Percentiles rank a stretch among this genome's conserved stretches.
These are phyloP conservation scores for Ceratocystiopsis sp. DNA, from an alignment of 2,329 filamentous ascomycete species.

Conservation along the genomic window DNA sequence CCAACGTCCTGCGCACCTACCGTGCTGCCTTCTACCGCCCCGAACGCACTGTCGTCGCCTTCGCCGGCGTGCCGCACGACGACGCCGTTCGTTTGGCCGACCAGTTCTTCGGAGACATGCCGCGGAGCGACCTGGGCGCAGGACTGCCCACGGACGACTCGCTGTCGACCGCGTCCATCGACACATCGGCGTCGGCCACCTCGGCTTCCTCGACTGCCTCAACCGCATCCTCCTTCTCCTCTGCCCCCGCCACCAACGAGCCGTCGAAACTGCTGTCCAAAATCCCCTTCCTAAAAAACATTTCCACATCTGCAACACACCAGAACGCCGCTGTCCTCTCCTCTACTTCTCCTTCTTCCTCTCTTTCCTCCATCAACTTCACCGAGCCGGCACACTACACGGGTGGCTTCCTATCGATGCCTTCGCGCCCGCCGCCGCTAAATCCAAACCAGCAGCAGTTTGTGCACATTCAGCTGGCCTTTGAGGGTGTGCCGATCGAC, in stretches of 20 bases:
- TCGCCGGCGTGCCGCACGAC: conserved; percentile 74
- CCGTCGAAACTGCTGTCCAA: conserved; percentile 56
- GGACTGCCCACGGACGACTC: too few species aligned
- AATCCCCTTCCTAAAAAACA: conserved; percentile 69
- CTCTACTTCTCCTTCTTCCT: conserved; percentile 26
- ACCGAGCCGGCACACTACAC: conserved; percentile 64
- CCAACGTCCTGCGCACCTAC: conserved; percentile 59
- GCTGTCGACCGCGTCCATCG: too few species aligned
- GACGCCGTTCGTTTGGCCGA: conserved; percentile 66
- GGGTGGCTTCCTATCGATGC: conserved; percentile 78
- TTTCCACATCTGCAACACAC: conserved; percentile 53
- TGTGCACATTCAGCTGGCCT: conserved; percentile 87
- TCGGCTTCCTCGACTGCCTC: conserved; percentile 17
- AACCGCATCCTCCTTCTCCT: conserved; percentile 14
- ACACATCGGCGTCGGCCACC: background rate
- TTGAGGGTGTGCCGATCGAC: conserved; percentile 82
- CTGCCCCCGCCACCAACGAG: conserved; percentile 15
- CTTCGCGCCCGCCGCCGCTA: conserved; percentile 57
- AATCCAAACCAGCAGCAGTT: conserved; percentile 66
- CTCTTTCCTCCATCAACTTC: conserved; percentile 44
- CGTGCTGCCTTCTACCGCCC: conserved; percentile 71
- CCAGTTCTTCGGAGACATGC: conserved; percentile 85
- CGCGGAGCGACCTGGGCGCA: too few species aligned
- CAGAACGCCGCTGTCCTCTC: conserved; percentile 39
- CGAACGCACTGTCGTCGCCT: conserved; percentile 84